Evolutionary conservation across 345 rosid genomes (phyloP).

Genomic region (Boechera stricta): DNA sequence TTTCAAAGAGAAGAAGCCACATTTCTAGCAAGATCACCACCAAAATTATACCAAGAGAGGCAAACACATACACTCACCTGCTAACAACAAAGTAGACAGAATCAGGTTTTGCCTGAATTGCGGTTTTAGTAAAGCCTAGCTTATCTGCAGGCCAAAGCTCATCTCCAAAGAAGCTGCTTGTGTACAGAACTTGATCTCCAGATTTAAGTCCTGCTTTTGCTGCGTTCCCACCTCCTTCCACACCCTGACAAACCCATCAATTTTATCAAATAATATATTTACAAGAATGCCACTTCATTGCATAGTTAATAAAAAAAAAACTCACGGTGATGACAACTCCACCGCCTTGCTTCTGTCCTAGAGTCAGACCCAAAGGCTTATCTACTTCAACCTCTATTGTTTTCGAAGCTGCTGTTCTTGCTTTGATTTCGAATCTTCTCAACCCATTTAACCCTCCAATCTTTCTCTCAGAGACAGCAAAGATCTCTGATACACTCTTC

Average conservation of each 20-base stretch:
- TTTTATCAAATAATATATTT: background rate
- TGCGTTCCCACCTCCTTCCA: constrained; percentile 94
- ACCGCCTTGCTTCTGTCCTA: constrained; percentile 90
- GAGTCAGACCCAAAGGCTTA: constrained; percentile 90
- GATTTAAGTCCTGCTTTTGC: constrained; percentile 90
- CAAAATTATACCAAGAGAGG: background rate
- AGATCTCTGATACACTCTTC: constrained; percentile 51
- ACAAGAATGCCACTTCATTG: constrained; percentile 23
- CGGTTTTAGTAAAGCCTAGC: constrained; percentile 96
- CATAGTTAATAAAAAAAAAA: background rate
- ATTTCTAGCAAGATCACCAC: constrained; percentile 21
- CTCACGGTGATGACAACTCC: constrained; percentile 93
- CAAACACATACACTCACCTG: constrained; percentile 56
- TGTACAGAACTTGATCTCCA: constrained; percentile 94
- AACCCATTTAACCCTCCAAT: constrained; percentile 11
- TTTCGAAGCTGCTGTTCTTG: constrained; percentile 77
- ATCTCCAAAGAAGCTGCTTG: constrained; percentile 98
- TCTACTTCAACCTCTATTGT: constrained; percentile 91
- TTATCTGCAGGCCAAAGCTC: constrained; percentile 99
- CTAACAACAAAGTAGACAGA: constrained; percentile 92
- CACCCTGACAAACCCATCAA: constrained; percentile 54
- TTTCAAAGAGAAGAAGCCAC: background rate
- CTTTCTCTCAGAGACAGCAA: constrained; percentile 47
- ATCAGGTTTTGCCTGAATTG: constrained; percentile 97
- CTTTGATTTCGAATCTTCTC: constrained; percentile 59